Evolutionary conservation across 495 filamentous ascomycete genomes (phyloP).

Genomic region (Penicillium riverlandense): DNA sequence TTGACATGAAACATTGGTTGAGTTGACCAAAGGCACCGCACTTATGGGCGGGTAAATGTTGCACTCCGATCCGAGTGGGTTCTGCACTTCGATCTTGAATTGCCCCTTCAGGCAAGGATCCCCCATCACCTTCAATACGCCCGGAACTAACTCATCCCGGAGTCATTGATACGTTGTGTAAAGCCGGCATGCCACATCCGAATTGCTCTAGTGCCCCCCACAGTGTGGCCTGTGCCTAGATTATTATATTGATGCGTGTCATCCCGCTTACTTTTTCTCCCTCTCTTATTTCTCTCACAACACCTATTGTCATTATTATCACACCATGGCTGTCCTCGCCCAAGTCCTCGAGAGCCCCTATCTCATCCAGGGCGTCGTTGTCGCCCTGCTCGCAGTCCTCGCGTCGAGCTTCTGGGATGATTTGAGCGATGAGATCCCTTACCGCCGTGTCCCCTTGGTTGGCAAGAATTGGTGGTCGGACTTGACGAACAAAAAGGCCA

Average conservation of each 20-base stretch:
- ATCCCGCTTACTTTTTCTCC: not conserved
- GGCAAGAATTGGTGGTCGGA: constrained; percentile 21
- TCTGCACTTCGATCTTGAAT: not conserved
- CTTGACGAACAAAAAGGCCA: constrained; percentile 24
- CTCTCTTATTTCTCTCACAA: not conserved
- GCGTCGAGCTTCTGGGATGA: constrained; percentile 21
- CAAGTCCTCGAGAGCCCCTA: constrained; percentile 18
- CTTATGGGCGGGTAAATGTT: not conserved
- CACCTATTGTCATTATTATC: not conserved
- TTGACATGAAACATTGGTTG: too few relatives aligned
- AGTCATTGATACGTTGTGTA: too few relatives aligned
- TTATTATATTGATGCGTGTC: not conserved
- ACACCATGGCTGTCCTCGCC: constrained; percentile 16
- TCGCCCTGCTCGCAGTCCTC: constrained; percentile 14
- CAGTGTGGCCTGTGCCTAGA: not conserved
- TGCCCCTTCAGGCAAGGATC: constrained; percentile 11
- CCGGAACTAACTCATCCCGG: not conserved
- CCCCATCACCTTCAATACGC: not conserved
- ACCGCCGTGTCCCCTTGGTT: constrained; percentile 20
- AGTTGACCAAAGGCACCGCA: too few relatives aligned
- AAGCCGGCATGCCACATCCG: not conserved
- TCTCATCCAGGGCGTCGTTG: constrained; percentile 10
- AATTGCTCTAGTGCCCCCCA: not conserved
- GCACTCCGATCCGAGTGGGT: not conserved
- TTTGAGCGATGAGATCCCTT: constrained; percentile 21